Conservation (phyloP, 2,329 filamentous ascomycete species). For the Phoma sp. region DNA sequence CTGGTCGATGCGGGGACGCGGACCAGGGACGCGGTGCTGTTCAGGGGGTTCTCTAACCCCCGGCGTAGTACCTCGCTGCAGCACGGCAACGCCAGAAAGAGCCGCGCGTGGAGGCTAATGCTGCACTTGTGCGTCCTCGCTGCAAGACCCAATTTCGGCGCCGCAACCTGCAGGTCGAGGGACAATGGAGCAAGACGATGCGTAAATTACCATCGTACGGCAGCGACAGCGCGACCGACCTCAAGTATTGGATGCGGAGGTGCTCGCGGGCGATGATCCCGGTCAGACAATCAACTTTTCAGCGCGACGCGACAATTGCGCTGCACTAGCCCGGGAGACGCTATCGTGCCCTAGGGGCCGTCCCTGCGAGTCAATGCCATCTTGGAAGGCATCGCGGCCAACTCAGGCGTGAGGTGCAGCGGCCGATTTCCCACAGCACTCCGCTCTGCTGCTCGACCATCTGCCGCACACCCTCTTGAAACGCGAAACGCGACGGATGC, state of each 20-base stretch:
- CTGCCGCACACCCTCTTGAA: slow-evolving; percentile 17
- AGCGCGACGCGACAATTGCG: slow-evolving; percentile 10
- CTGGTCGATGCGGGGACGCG: slow-evolving; percentile 23
- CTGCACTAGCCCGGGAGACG: slow-evolving; percentile 1
- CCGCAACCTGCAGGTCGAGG: slow-evolving; percentile 5
- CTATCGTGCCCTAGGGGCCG: background rate
- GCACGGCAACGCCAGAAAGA: slow-evolving; percentile 25
- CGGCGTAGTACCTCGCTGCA: slow-evolving; percentile 23
- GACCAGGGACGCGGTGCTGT: slow-evolving; percentile 2
- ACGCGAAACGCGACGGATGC: slow-evolving; percentile 4
- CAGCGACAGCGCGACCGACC: background rate
- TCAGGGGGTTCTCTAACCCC: slow-evolving; percentile 27
- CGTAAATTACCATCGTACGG: background rate
- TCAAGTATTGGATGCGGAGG: background rate
- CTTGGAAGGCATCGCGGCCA: slow-evolving; percentile 4
- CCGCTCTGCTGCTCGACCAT: slow-evolving; percentile 10
- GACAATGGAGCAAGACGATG: background rate
- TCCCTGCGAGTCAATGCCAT: slow-evolving; percentile 1
- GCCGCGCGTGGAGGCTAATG: slow-evolving; percentile 24
- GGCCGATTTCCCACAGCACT: background rate
- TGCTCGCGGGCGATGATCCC: background rate
- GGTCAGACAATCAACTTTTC: slow-evolving; percentile 6
- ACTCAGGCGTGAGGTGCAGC: slow-evolving; percentile 9
- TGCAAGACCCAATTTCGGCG: slow-evolving; percentile 15
- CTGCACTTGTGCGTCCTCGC: slow-evolving; percentile 6